phyloP scores from a whole-genome alignment of 2,329 filamentous ascomycete species.

The Hymenoscyphus salicellus region DNA sequence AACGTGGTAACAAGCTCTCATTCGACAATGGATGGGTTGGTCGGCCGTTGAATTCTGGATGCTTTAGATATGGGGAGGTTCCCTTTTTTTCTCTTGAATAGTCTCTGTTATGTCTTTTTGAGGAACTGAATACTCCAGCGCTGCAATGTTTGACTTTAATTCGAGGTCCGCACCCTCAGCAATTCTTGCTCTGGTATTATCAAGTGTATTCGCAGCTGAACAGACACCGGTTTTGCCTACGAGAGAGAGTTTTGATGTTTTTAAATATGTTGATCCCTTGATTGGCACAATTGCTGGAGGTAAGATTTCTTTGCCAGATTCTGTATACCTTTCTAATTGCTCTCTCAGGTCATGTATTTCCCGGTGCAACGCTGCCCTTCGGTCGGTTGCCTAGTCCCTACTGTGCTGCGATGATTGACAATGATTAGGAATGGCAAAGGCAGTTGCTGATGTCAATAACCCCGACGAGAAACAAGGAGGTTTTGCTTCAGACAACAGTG shows the following conservation, averaged over 20 bases:
- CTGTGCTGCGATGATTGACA: conserved; percentile 30
- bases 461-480: conserved; percentile 53
- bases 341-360: conserved; percentile 48
- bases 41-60: not conserved
- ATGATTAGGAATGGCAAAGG: conserved; percentile 44
- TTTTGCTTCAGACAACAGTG: conserved; percentile 48
- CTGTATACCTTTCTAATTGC: not conserved
- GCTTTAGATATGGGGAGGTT: not conserved
- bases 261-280: conserved; percentile 48
- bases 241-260: conserved; percentile 33
- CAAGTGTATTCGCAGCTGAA: not conserved
- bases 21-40: not conserved
- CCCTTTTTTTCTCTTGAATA: not conserved
- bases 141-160: not conserved
- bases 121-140: not conserved
- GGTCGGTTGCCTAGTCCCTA: conserved; percentile 30
- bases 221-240: not conserved
- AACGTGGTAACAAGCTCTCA: conserved; percentile 10
- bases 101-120: not conserved
- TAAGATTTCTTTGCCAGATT: not conserved
- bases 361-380: conserved; percentile 54
- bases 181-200: not conserved
- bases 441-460: conserved; percentile 52
- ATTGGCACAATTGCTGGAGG: conserved; percentile 56
- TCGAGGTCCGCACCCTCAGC: not conserved